Conservation (phyloP, 495 filamentous ascomycete genomes). For the Margaritispora aquatica region DNA sequence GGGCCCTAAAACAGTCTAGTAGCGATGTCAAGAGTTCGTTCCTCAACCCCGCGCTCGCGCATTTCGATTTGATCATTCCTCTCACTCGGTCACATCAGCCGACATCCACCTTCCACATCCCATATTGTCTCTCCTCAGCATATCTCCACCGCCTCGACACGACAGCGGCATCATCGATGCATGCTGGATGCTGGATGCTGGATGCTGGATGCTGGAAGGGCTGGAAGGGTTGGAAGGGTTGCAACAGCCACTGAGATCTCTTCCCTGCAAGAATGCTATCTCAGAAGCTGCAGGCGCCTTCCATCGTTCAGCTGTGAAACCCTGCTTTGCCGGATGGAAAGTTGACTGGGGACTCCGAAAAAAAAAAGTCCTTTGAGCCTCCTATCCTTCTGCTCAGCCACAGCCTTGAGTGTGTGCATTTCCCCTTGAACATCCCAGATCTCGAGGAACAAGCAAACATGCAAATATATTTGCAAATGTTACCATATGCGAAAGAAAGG, state of each 20-base stretch:
- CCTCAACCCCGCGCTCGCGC: conserved; percentile 7
- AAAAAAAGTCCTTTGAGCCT: conserved; percentile 10
- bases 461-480: not conserved
- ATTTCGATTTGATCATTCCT: not conserved
- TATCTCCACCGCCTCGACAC: conserved; percentile 1
- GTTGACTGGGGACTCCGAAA: not conserved
- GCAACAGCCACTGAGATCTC: not conserved
- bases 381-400: conserved; percentile 5
- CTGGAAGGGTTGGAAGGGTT: too few species aligned
- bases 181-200: too few species aligned
- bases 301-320: not conserved
- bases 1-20: not conserved
- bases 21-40: not conserved
- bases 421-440: not conserved
- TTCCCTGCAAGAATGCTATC: not conserved
- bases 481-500: not conserved
- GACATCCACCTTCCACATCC: not conserved
- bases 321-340: not conserved
- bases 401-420: not conserved
- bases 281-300: not conserved
- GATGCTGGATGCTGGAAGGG: too few species aligned
- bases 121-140: conserved; percentile 6
- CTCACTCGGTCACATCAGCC: not conserved
- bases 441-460: conserved; percentile 15
- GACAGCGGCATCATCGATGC: not conserved